phyloP scores from a whole-genome alignment of 75 land plant genomes.

The Gnetum montanum region DNA sequence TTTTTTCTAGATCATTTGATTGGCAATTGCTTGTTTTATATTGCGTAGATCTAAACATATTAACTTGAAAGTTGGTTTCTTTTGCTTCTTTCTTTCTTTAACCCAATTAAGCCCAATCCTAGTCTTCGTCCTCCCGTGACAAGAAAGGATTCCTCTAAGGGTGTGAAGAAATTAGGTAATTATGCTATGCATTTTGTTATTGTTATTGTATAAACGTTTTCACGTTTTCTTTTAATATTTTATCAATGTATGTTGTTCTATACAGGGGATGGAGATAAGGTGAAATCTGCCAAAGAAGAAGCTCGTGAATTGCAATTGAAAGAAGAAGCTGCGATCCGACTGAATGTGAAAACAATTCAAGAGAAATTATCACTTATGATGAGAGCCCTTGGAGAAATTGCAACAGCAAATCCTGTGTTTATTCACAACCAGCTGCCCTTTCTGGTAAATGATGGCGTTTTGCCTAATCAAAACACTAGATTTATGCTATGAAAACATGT shows the following conservation, averaged over 20 bases:
- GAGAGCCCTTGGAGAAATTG: constrained; percentile 71
- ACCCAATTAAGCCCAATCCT: no score
- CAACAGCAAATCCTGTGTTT: constrained; percentile 69
- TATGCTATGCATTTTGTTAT: no score
- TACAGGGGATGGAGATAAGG: constrained; percentile 42
- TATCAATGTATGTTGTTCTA: no score
- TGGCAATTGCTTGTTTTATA: no score
- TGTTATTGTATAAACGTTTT: no score
- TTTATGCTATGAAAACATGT: no score
- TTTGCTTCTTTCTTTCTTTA: no score
- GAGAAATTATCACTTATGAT: constrained; percentile 61
- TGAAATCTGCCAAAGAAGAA: constrained; percentile 89
- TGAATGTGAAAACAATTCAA: constrained; percentile 48
- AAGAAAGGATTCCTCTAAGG: constrained; percentile 63
- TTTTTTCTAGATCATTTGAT: no score
- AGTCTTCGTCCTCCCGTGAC: no score
- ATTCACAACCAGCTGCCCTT: constrained; percentile 83
- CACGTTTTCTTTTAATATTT: no score
- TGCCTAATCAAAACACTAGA: no score
- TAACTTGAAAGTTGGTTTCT: neutral
- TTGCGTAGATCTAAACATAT: no score
- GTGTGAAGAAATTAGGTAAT: constrained; percentile 64
- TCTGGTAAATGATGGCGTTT: constrained; percentile 38
- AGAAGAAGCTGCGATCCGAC: constrained; percentile 68
- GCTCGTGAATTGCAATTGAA: constrained; percentile 79